Base-by-base conservation (phyloP, 345 rosid genomes). In the Draba incana region DNA sequence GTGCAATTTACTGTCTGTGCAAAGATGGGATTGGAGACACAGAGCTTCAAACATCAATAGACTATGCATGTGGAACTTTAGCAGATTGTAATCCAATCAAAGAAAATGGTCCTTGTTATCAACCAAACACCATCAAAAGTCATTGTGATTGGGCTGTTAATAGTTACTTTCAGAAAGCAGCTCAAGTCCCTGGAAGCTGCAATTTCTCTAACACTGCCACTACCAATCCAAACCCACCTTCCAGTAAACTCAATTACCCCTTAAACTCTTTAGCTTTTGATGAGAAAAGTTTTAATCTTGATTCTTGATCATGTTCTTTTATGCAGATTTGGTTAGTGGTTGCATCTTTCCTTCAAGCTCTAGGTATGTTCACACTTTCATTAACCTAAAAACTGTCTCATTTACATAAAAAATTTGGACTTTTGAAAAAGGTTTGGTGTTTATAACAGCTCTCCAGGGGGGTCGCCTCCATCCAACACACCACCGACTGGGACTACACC, bases 21-120 rank as follows among this genome's bases (percentile, higher is more conserved):
- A 91, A 79, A 77, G 91, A 87, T 75, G 96, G 96, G 28, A 5
- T 84, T 44, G 53, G 84, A 60, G 92, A 87, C 0, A 0, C 41
- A 15, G 69, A 53, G 31, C 80, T 86, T 10, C 99, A 94, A 75
- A 86, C 86, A 69, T 8, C 84, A 20, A 43, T 94, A 46, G 99
- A 94, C 77, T 94, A 88, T 78, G 99, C 99, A 33, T 94, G 99
- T 76, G 99, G 99, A 77, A 83, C 88, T 50, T 90, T 90, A 42
- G 95, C 88, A 50, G 95, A 88, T 48, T 88, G 95, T 54, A 43
- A 63, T 12, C 66, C 81, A 8, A 88, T 86, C 60, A 51, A 75
- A 25, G 92, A 85, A 45, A 91, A 60, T 44, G 99, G 90, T 42
- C 75, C 72, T n/a, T 95, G 99, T 76, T 92, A 48, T 72, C 79